Conservation (phyloP, 768 basidiomycete genomes). For the Mycena amicta region DNA sequence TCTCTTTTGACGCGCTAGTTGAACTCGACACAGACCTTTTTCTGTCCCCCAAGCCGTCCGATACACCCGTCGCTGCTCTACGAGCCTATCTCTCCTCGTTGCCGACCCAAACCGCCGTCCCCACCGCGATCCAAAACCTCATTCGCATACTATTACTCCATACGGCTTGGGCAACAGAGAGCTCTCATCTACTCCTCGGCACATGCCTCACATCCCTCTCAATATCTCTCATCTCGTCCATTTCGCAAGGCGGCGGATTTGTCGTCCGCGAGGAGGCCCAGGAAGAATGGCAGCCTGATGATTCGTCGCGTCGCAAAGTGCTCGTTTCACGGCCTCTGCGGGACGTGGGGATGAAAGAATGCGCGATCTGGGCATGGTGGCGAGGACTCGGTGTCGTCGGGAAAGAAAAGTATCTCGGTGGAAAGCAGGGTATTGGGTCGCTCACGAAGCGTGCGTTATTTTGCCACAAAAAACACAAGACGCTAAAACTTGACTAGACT, state of each 20-base stretch:
- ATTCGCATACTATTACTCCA: slow-evolving; percentile 71
- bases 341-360: slow-evolving; percentile 80
- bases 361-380: slow-evolving; percentile 80
- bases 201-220: slow-evolving; percentile 80
- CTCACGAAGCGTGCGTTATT: slow-evolving; percentile 65
- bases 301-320: slow-evolving; percentile 31
- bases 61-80: slow-evolving; percentile 34
- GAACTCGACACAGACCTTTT: slow-evolving; percentile 32
- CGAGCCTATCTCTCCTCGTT: slow-evolving; percentile 61
- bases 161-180: slow-evolving; percentile 55
- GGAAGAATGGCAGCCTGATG: slow-evolving; percentile 63
- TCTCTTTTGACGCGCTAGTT: neutral
- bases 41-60: slow-evolving; percentile 24
- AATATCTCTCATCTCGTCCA: slow-evolving; percentile 69
- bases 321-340: slow-evolving; percentile 67
- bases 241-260: slow-evolving; percentile 79
- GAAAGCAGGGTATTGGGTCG: slow-evolving; percentile 60
- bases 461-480: neutral
- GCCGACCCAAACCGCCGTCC: slow-evolving; percentile 74
- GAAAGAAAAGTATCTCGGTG: slow-evolving; percentile 45
- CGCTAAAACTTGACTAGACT: slow-evolving; percentile 48
- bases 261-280: slow-evolving; percentile 66
- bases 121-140: slow-evolving; percentile 58
- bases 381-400: slow-evolving; percentile 54
- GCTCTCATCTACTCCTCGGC: slow-evolving; percentile 81